These are phyloP conservation scores for Bruguiera hainesii DNA, from an alignment of 441 rosid genomes.

Conservation along the genomic window DNA sequence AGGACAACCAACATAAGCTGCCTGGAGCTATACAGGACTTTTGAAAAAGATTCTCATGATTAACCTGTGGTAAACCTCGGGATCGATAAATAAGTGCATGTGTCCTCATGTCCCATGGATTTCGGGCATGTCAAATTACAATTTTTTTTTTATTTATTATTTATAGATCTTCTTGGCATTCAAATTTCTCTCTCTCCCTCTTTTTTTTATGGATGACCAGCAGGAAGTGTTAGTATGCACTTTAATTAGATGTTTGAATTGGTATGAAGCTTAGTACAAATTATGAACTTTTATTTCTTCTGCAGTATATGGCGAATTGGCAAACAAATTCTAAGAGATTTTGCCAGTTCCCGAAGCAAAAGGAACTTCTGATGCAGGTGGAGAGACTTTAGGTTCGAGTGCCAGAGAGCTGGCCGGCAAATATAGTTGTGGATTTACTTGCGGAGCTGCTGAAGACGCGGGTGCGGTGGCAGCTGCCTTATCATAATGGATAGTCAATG, in stretches of 20 bases:
- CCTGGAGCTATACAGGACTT: no score
- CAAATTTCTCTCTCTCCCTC: background rate
- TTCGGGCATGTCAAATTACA: background rate
- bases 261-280: no score
- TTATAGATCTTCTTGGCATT: background rate
- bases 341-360: constrained; percentile 21
- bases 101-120: background rate
- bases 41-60: no score
- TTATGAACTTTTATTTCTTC: no score
- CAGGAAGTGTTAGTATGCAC: background rate
- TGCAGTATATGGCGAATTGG: no score
- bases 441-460: constrained; percentile 22
- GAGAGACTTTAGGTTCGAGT: constrained; percentile 25
- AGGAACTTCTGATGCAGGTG: constrained; percentile 22
- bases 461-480: constrained; percentile 27
- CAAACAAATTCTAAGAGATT: no score
- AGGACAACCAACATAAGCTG: no score
- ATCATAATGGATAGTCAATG: background rate
- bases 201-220: no score
- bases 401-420: constrained; percentile 32
- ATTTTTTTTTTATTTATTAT: background rate
- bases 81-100: background rate
- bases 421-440: background rate
- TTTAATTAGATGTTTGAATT: no score
- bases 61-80: no score